phyloP scores from a whole-genome alignment of 345 rosid species.

The Eutrema japonicum region DNA sequence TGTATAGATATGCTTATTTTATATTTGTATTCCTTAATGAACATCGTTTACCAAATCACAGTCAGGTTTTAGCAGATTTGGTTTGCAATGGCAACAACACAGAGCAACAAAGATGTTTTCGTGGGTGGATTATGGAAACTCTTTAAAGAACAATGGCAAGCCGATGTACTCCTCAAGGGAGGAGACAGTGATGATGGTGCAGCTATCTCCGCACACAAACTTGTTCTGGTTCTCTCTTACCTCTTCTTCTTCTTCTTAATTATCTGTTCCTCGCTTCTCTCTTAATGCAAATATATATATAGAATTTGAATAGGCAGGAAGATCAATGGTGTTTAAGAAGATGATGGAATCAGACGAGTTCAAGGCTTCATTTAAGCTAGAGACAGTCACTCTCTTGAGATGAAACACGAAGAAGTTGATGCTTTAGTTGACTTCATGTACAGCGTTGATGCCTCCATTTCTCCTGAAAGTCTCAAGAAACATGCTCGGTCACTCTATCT shows the following conservation, averaged over 20 bases:
- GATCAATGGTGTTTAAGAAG: conserved; percentile 30
- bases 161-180: conserved; percentile 14
- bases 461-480: neutral
- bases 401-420: conserved; percentile 19
- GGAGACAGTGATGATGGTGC: neutral
- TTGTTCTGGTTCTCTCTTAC: conserved; percentile 7
- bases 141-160: conserved; percentile 18
- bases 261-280: too few species aligned
- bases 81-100: conserved; percentile 3
- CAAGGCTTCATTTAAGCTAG: neutral
- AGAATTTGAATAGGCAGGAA: neutral
- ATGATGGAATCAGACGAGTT: conserved; percentile 25
- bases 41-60: too few species aligned
- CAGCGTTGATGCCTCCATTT: neutral
- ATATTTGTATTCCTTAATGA: too few species aligned
- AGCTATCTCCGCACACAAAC: conserved; percentile 23
- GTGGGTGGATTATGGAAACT: conserved; percentile 4
- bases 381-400: conserved; percentile 18
- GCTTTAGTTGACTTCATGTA: conserved; percentile 23
- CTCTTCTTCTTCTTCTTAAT: neutral
- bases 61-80: too few species aligned
- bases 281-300: too few species aligned
- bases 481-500: conserved; percentile 17
- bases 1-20: too few species aligned
- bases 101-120: neutral